Base-by-base conservation (phyloP, 257 asterid genomes). In the Osmanthus fragrans region DNA sequence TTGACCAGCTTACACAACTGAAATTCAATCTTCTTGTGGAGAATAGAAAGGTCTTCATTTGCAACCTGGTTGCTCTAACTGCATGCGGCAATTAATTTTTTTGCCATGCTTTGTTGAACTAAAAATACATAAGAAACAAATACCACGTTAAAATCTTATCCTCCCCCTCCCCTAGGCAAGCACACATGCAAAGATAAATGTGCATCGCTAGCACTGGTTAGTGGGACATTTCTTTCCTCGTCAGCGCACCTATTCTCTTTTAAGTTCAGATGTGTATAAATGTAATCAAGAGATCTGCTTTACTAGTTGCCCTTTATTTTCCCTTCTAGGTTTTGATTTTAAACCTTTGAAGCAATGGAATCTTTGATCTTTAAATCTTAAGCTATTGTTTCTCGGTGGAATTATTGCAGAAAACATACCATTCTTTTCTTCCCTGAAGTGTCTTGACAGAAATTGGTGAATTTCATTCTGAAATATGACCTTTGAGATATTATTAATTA, bases 41-140 rank as follows among this genome's bases (percentile, higher is more conserved):
- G 86, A 87, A 87, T 73, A 56, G 63, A 72, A 79, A 90, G 98
- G 98, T 93, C 42, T 73, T 84, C 77, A 25, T 82, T 80, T 74
- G 69, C 82, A 77, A 80, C 73, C 76, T 72, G 81, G 73, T 60
- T 30, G 21, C 23, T 66, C 70, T 33, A 25, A 73, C 72, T 76
- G 70, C 74, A 68, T 71, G 76, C 18, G 60, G 27, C 70, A 67
- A 40, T 32, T 71, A 63, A 67, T 56, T 56, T 49, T 58, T n/a
- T 47, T 60, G 18, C 70, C 51, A 60, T 78, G 58, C 40, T 79
- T 67, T 65, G 72, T 6, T 64, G 18, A 63, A 27, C 36, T 37
- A 39, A 25, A 32, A 32, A 23, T 32, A 56, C 30, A 77, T 27
- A 58, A 58, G 77, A 56, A 60, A 76, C 66, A 65, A 33, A 8